Percentiles rank a stretch among this genome's conserved stretches.
These are phyloP conservation scores for Coix lacrymajobi DNA, from an alignment of 176 grass and related monocot genomes.

Conservation along the genomic window DNA sequence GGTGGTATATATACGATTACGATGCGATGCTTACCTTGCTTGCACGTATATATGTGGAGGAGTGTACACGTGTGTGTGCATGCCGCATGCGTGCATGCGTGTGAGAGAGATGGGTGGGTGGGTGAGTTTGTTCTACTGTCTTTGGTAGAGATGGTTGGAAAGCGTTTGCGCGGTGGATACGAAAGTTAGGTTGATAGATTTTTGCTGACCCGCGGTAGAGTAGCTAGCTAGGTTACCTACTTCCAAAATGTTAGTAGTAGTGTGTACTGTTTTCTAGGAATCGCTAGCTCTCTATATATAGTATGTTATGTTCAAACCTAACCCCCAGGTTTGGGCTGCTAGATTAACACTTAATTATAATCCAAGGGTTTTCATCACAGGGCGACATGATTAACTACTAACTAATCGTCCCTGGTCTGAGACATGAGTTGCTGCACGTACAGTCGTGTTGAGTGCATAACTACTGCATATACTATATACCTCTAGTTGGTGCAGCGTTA, in stretches of 20 bases:
- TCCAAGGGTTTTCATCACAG: neutral
- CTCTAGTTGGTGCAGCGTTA: too few relatives aligned
- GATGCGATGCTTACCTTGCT: neutral
- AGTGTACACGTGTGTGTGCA: neutral
- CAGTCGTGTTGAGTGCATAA: too few relatives aligned
- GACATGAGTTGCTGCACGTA: neutral
- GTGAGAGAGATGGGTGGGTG: neutral
- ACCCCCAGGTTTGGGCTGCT: neutral
- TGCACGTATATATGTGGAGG: too few relatives aligned
- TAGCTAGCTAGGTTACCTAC: neutral
- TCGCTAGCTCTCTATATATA: neutral
- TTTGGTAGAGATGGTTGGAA: conserved; percentile 15
- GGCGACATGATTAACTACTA: neutral
- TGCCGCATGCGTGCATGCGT: neutral
- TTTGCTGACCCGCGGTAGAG: neutral
- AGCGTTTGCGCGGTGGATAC: neutral
- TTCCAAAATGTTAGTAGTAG: neutral
- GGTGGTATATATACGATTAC: too few relatives aligned
- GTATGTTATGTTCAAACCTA: neutral
- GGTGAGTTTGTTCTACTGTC: conserved; percentile 27
- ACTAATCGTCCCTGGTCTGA: neutral
- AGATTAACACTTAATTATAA: neutral
- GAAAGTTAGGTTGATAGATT: neutral
- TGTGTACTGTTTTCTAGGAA: neutral
- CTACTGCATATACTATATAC: too few relatives aligned